Conservation (phyloP, 2,329 filamentous ascomycete species). For the Aureobasidium melanogenum region DNA sequence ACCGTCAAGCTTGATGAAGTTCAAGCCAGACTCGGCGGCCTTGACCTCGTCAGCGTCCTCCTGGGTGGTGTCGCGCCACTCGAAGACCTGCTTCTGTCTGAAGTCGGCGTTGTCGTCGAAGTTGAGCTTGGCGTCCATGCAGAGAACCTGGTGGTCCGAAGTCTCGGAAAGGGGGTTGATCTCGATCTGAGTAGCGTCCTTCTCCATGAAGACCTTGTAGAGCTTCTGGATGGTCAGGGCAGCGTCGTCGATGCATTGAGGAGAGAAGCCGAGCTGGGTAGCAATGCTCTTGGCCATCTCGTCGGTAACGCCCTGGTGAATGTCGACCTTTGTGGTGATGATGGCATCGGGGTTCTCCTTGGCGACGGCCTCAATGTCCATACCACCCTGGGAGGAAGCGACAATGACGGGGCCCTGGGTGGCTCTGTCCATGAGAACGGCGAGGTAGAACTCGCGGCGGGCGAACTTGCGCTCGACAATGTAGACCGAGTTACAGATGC, state of each 20-base stretch:
- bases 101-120: slow-evolving; percentile 99
- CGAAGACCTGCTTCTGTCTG: slow-evolving; percentile 93
- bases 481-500: slow-evolving; percentile 94
- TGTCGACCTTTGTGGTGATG: slow-evolving; percentile 85
- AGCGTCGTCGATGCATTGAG: slow-evolving; percentile 93
- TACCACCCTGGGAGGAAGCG: slow-evolving; percentile 94
- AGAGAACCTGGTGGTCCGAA: slow-evolving; percentile 93
- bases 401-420: slow-evolving; percentile 91
- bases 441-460: slow-evolving; percentile 97
- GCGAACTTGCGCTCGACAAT: slow-evolving; percentile 99
- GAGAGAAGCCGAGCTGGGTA: slow-evolving; percentile 88
- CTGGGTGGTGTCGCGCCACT: slow-evolving; percentile 87
- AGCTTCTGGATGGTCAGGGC: slow-evolving; percentile 97
- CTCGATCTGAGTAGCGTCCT: slow-evolving; percentile 97
- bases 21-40: slow-evolving; percentile 84
- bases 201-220: slow-evolving; percentile 97
- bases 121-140: slow-evolving; percentile 98
- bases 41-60: slow-evolving; percentile 97
- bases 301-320: slow-evolving; percentile 90
- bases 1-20: slow-evolving; percentile 99
- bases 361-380: slow-evolving; percentile 98
- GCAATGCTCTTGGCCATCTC: slow-evolving; percentile 87
- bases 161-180: slow-evolving; percentile 99
- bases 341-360: slow-evolving; percentile 97
- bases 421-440: slow-evolving; percentile 93